A percentile compares a stretch with the other conserved stretches of the same genome.
Evolutionary conservation across 2,329 filamentous ascomycete genomes (phyloP).

Genomic region (Aspergillus hiratsukae): DNA sequence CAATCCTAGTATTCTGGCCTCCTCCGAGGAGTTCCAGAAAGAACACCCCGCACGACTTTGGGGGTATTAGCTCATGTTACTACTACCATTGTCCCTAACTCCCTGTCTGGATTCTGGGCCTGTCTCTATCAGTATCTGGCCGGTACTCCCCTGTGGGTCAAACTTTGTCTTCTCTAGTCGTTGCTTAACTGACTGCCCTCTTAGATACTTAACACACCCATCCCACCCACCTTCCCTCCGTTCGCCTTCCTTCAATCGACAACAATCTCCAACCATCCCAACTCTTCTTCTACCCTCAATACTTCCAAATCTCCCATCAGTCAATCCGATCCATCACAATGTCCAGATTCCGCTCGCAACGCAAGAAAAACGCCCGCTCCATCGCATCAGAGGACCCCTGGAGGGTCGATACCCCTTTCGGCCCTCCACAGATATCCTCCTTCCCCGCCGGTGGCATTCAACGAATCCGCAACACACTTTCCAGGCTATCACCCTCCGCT

Average conservation of each 20-base stretch:
- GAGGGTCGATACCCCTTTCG: conserved; percentile 30
- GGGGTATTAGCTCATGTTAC: not conserved
- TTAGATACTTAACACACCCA: conserved; percentile 1
- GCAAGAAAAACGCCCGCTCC: conserved; percentile 21
- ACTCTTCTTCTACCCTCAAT: not conserved
- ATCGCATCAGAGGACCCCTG: conserved; percentile 25
- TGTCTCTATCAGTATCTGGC: conserved; percentile 1
- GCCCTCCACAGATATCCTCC: conserved; percentile 26
- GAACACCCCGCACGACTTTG: not conserved
- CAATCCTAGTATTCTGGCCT: not conserved
- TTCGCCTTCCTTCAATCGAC: not conserved
- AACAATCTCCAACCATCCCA: not conserved
- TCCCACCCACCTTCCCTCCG: not conserved
- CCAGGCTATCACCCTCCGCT: conserved; percentile 29
- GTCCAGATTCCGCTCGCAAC: conserved; percentile 17
- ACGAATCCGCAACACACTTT: conserved; percentile 33
- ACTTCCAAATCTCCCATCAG: not conserved
- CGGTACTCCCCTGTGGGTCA: not conserved
- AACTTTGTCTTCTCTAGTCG: not conserved
- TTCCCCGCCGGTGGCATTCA: conserved; percentile 27
- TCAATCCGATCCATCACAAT: conserved; percentile 4
- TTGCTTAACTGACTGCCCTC: not conserved
- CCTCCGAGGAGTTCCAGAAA: not conserved
- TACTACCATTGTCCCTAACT: not conserved
- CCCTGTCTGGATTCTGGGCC: conserved; percentile 1